Percentiles rank a stretch among this genome's conserved stretches.
Conservation (phyloP, 495 filamentous ascomycete genomes). For the Daldinia concentrica region DNA sequence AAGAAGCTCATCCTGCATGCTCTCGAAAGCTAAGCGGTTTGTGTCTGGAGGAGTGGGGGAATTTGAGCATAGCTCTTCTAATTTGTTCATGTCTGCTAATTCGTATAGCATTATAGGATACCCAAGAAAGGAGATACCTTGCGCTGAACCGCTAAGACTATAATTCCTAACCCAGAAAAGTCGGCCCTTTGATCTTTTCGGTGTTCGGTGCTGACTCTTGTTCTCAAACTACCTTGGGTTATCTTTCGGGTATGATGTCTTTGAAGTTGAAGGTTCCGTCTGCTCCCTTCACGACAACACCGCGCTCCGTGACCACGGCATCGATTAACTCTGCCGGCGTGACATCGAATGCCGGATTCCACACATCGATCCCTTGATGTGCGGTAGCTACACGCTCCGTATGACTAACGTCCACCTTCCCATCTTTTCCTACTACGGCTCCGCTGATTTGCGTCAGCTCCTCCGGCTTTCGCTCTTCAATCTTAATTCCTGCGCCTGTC, state of each 20-base stretch:
- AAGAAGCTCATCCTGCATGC: conserved; percentile 73
- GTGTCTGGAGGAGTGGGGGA: conserved; percentile 7
- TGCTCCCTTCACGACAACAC: conserved; percentile 79
- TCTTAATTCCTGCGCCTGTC: conserved; percentile 79
- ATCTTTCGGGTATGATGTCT: conserved; percentile 60
- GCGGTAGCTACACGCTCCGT: conserved; percentile 81
- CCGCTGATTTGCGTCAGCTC: conserved; percentile 87
- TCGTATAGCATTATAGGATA: conserved; percentile 35
- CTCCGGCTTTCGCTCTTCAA: conserved; percentile 81
- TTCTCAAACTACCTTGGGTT: conserved; percentile 47
- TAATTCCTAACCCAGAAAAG: conserved; percentile 3
- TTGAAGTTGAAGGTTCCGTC: conserved; percentile 80
- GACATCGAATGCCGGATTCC: conserved; percentile 97
- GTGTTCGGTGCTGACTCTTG: neutral
- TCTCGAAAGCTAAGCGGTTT: conserved; percentile 48
- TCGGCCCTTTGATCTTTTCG: neutral
- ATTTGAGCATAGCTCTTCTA: conserved; percentile 13
- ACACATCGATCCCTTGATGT: conserved; percentile 81
- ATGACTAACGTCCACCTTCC: conserved; percentile 58
- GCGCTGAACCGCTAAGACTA: neutral
- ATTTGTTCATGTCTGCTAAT: conserved; percentile 27
- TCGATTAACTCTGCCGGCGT: conserved; percentile 89
- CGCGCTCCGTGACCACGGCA: conserved; percentile 91
- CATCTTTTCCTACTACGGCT: conserved; percentile 62
- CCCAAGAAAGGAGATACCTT: conserved; percentile 22